These are phyloP conservation scores for Colletotrichum echinochloae DNA, from an alignment of 2,329 filamentous ascomycete species.

Conservation along the genomic window DNA sequence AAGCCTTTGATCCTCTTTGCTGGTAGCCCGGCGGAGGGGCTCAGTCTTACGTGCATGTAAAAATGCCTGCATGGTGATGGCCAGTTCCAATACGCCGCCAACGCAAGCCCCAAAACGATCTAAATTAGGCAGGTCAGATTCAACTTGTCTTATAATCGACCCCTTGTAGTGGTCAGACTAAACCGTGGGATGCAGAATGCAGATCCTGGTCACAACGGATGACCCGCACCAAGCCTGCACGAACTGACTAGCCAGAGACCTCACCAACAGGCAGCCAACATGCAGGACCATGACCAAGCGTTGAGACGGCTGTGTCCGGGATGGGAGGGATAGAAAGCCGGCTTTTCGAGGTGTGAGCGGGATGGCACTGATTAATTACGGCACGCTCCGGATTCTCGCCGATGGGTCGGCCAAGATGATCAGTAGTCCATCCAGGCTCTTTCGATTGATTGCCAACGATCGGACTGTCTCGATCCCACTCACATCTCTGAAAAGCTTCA, in stretches of 20 bases:
- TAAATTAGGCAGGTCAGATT: conserved; percentile 23
- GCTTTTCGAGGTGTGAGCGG: conserved; percentile 1
- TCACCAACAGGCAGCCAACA: not conserved
- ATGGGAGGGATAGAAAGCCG: not conserved
- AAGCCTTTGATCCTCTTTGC: conserved; percentile 12
- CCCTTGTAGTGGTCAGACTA: conserved; percentile 2
- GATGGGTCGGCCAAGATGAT: not conserved
- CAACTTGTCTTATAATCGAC: conserved; percentile 1
- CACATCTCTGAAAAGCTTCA: not conserved
- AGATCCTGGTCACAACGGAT: conserved; percentile 1
- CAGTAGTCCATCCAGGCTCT: not conserved
- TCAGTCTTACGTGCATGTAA: conserved; percentile 30
- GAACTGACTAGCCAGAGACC: conserved; percentile 1
- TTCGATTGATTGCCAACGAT: not conserved
- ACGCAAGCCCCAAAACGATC: conserved; percentile 10
- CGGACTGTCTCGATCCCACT: too few relatives aligned
- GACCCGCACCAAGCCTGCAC: not conserved
- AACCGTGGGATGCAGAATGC: conserved; percentile 10
- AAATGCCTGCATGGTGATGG: conserved; percentile 11
- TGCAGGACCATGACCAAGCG: not conserved
- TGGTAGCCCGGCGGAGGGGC: conserved; percentile 8
- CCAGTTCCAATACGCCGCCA: conserved; percentile 13
- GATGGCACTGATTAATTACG: conserved; percentile 20
- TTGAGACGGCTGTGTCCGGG: conserved; percentile 14
- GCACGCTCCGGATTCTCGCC: not conserved